phyloP scores from a whole-genome alignment of 768 basidiomycete species.

The Amanita pseudoporphyria region DNA sequence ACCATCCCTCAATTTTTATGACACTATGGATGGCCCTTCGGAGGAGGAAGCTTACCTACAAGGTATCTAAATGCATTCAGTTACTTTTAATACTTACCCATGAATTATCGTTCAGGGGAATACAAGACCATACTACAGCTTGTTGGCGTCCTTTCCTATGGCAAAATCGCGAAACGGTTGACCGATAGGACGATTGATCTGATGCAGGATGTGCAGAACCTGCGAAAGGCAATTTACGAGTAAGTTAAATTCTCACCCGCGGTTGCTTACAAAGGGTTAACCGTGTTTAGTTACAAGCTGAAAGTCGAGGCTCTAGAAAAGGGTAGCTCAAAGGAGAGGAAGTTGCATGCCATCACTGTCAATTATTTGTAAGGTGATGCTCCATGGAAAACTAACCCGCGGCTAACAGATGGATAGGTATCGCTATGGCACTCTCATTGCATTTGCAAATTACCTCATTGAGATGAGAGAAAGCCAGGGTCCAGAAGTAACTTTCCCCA shows the following conservation, averaged over 20 bases:
- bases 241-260: conserved; percentile 28
- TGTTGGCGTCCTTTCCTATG: conserved; percentile 83
- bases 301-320: conserved; percentile 79
- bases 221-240: conserved; percentile 93
- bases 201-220: conserved; percentile 96
- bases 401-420: conserved; percentile 35
- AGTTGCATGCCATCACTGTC: conserved; percentile 64
- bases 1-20: conserved; percentile 36
- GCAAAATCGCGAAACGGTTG: conserved; percentile 86
- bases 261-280: conserved; percentile 2
- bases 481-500: conserved; percentile 52
- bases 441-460: conserved; percentile 91
- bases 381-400: neutral
- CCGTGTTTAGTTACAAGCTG: conserved; percentile 66
- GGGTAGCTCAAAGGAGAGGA: conserved; percentile 67
- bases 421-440: conserved; percentile 86
- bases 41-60: conserved; percentile 87
- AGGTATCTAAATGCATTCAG: conserved; percentile 49
- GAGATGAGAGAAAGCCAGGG: conserved; percentile 40
- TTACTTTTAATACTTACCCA: neutral
- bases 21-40: conserved; percentile 71
- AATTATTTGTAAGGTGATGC: conserved; percentile 67
- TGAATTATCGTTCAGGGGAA: conserved; percentile 50
- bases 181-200: conserved; percentile 84
- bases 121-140: conserved; percentile 96